Evolutionary conservation across 2,329 filamentous ascomycete genomes (phyloP), one percentile per base, ranked within the genome.

Genomic region (Pestalotiopsis sp.): DNA sequence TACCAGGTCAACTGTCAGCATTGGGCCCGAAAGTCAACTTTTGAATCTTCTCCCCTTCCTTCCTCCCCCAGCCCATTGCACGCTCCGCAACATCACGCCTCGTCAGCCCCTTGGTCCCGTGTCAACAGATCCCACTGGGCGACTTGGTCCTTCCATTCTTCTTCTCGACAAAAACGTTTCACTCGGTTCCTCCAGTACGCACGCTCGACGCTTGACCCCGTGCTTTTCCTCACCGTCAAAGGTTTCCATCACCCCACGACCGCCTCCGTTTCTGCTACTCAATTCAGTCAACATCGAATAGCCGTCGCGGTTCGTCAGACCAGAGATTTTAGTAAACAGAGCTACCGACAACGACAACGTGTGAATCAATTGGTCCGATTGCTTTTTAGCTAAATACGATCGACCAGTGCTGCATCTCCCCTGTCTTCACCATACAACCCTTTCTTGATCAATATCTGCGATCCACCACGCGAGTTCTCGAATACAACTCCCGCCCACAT

Each of bases 111-210:
- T 66, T 64, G 67, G 64, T 63, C 49, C 39, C 64, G 39, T 58
- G 68, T 70, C 68, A 70, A 70, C 66, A 58, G 45, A 64, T 66
- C 68, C 68, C 66, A 66, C 68, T 70, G 68, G 68, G 68, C 66
- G 68, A 68, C 63, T 66, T 64, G 62, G 66, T 57, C 66, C 60
- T 68, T 68, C 66, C 56, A 52, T 64, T 68, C 61, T 65, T 68
- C 36, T 45, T 68, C 36, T 45, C 58, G 9, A 36, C 25, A 17
- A 41, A 41, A n/a, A 25, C 59, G 59, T 41, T 68, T 68, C 38
- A 38, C 49, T 68, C 52, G 66, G 60, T 41, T 39, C 27, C 57
- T 64, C 38, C 14, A 49, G 38, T 38, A 49, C 41, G 25, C 41
- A n/a, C 49, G 41, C 41, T 56, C 20, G 12, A n/a, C n/a, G 36